Evolutionary conservation across 2,329 filamentous ascomycete species (phyloP).

Genomic region (Calonectria multiphialidica): DNA sequence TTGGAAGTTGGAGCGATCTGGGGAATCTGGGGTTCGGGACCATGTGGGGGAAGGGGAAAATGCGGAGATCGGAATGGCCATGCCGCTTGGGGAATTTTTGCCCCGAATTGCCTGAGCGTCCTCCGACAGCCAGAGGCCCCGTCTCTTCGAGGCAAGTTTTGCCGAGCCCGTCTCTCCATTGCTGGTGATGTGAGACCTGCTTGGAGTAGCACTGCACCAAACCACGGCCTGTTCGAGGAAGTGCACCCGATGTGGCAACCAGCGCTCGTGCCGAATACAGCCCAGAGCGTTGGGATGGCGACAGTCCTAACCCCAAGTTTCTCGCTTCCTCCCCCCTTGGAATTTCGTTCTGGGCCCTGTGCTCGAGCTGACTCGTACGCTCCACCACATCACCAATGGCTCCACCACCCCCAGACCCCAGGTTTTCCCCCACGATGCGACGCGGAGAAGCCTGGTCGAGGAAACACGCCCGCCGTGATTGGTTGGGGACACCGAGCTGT

Average conservation of each 20-base stretch:
- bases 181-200: background rate
- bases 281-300: background rate
- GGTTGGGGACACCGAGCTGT: background rate
- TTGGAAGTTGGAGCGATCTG: background rate
- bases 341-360: background rate
- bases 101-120: background rate
- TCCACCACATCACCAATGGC: background rate
- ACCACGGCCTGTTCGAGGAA: background rate
- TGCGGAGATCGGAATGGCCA: background rate
- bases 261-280: background rate
- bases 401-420: conserved; percentile 2
- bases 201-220: too few relatives aligned
- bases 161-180: background rate
- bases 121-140: background rate
- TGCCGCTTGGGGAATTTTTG: background rate
- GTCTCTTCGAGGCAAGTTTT: background rate
- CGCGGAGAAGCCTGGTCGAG: background rate
- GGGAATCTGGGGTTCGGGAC: background rate
- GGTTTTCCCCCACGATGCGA: background rate
- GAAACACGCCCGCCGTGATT: background rate
- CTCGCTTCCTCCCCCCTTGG: background rate
- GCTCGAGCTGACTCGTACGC: background rate
- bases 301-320: background rate
- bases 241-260: background rate
- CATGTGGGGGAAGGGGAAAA: conserved; percentile 4